phyloP scores from a whole-genome alignment of 164 flowering plant species.

The Nymphaea thermarum region DNA sequence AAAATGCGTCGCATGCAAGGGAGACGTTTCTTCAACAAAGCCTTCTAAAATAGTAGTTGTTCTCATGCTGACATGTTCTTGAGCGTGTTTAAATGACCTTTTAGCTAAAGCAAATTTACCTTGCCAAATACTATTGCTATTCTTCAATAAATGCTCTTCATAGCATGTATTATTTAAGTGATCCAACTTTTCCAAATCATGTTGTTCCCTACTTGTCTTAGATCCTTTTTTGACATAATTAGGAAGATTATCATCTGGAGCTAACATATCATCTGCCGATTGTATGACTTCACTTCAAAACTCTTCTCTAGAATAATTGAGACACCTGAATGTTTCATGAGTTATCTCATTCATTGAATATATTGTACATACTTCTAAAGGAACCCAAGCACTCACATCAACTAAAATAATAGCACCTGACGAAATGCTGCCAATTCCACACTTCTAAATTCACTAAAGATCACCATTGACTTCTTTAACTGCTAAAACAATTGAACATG shows the following conservation, averaged over 20 bases:
- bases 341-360: slow-evolving; percentile 66
- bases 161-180: neutral
- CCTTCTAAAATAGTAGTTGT: slow-evolving; percentile 3
- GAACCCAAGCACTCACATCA: slow-evolving; percentile 74
- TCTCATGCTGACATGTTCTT: slow-evolving; percentile 2
- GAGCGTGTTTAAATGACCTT: slow-evolving; percentile 1
- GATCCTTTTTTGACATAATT: slow-evolving; percentile 4
- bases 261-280: slow-evolving; percentile 64
- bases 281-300: slow-evolving; percentile 90
- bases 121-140: too few species aligned
- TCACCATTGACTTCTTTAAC: slow-evolving; percentile 11
- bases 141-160: too few species aligned
- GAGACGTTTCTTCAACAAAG: too few species aligned
- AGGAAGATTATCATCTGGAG: slow-evolving; percentile 16
- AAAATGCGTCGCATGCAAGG: too few species aligned
- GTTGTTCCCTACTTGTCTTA: neutral
- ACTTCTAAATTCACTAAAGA: slow-evolving; percentile 6
- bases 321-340: slow-evolving; percentile 25
- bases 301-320: slow-evolving; percentile 78
- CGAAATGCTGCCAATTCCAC: slow-evolving; percentile 40
- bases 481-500: slow-evolving; percentile 2
- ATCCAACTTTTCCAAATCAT: neutral
- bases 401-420: slow-evolving; percentile 36
- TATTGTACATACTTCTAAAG: slow-evolving; percentile 58
- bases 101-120: slow-evolving; percentile 11